Conservation (phyloP, 768 basidiomycete genomes). For the Termitomyces eurrhizus region DNA sequence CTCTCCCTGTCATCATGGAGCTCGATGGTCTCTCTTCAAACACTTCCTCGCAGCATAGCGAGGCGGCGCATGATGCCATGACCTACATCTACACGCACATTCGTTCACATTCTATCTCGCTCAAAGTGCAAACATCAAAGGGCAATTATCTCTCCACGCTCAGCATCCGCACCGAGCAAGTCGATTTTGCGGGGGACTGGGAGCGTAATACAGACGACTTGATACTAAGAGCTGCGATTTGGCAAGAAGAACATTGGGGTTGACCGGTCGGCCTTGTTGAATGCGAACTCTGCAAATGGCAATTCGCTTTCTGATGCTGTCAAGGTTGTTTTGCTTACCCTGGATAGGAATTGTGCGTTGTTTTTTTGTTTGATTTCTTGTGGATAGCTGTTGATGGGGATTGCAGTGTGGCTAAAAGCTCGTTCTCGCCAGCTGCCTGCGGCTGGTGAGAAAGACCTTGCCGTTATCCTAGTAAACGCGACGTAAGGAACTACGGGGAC, state of each 20-base stretch:
- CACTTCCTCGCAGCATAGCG: conserved; percentile 56
- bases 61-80: conserved; percentile 70
- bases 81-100: conserved; percentile 72
- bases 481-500: conserved; percentile 4
- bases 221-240: conserved; percentile 87
- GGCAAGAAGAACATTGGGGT: conserved; percentile 94
- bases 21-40: conserved; percentile 85
- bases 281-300: conserved; percentile 28
- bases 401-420: conserved; percentile 83
- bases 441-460: conserved; percentile 84
- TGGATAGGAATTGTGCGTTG: conserved; percentile 86
- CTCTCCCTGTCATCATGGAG: conserved; percentile 94
- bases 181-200: conserved; percentile 58
- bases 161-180: conserved; percentile 76
- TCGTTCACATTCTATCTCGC: conserved; percentile 65
- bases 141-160: conserved; percentile 91
- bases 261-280: conserved; percentile 75
- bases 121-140: conserved; percentile 93
- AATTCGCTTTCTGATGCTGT: conserved; percentile 44
- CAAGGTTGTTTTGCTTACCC: conserved; percentile 85
- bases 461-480: conserved; percentile 46
- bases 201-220: conserved; percentile 92
- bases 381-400: conserved; percentile 6
- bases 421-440: conserved; percentile 82
- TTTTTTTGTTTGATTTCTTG: conserved; percentile 4